Evolutionary conservation across 768 basidiomycete genomes (phyloP).

Genomic region (Hygrophorus pudorinus): DNA sequence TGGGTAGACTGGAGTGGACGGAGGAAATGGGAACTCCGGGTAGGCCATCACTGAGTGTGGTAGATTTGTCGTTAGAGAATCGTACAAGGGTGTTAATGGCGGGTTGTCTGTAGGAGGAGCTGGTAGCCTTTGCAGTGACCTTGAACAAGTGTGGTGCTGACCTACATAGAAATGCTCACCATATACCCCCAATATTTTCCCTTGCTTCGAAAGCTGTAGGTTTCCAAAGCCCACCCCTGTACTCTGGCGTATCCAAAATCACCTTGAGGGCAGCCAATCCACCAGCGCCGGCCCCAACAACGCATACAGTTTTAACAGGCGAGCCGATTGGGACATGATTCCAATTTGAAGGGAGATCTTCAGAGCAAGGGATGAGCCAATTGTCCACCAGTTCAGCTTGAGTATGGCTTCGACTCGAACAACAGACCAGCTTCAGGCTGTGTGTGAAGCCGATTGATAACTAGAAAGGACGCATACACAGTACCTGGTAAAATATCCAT

Average conservation of each 20-base stretch:
- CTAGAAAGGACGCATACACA: no score
- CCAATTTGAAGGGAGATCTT: not conserved
- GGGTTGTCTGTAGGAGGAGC: conserved; percentile 38
- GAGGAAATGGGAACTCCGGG: conserved; percentile 53
- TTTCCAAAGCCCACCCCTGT: conserved; percentile 52
- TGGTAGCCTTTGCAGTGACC: conserved; percentile 37
- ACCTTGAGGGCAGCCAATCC: conserved; percentile 65
- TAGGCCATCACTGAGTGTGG: conserved; percentile 75
- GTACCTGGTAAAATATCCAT: no score
- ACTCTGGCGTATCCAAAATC: conserved; percentile 48
- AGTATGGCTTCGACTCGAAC: no score
- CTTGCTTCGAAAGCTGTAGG: conserved; percentile 55
- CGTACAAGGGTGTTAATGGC: conserved; percentile 64
- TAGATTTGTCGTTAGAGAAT: conserved; percentile 73
- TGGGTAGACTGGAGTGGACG: conserved; percentile 64
- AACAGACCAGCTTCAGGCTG: no score
- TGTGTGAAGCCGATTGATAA: no score
- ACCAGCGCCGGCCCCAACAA: conserved; percentile 70
- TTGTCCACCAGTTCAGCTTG: no score
- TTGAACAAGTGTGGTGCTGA: conserved; percentile 1
- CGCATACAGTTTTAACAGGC: conserved; percentile 35
- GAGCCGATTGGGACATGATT: not conserved
- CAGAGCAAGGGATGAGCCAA: not conserved
- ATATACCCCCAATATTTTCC: conserved; percentile 62
- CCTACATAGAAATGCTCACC: conserved; percentile 30